A percentile compares a stretch with the other conserved stretches of the same genome.
Evolutionary conservation across 179 eudicot genomes (phyloP).

Genomic region (Heliamphora pulchella): DNA sequence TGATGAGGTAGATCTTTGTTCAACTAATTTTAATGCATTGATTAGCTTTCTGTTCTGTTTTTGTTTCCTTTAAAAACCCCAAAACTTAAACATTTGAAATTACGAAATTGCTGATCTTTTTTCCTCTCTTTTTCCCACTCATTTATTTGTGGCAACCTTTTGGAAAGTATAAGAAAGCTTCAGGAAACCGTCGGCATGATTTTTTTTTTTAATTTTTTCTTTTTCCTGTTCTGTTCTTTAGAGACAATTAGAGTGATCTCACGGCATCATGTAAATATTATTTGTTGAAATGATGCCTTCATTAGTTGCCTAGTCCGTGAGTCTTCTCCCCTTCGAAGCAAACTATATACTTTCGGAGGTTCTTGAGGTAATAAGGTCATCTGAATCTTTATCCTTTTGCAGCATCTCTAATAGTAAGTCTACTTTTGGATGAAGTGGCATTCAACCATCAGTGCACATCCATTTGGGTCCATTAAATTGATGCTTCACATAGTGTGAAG

Average conservation of each 20-base stretch:
- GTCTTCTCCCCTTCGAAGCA: not conserved
- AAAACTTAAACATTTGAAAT: too few relatives aligned
- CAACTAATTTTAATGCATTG: not conserved
- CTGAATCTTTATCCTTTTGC: not conserved
- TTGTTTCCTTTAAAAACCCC: too few relatives aligned
- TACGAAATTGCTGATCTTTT: too few relatives aligned
- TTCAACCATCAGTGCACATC: too few relatives aligned
- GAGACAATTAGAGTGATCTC: too few relatives aligned
- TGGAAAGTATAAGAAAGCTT: not conserved
- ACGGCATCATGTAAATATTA: too few relatives aligned
- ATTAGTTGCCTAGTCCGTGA: not conserved
- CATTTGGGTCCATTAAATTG: too few relatives aligned
- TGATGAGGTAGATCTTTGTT: too few relatives aligned
- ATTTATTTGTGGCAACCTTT: not conserved
- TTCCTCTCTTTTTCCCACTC: too few relatives aligned
- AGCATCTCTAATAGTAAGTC: not conserved
- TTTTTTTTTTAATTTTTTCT: not conserved
- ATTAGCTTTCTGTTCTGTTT: not conserved
- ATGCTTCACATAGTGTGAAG: too few relatives aligned
- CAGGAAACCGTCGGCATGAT: not conserved
- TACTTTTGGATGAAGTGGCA: not conserved
- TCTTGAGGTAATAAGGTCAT: not conserved
- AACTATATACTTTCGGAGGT: not conserved
- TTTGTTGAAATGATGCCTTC: not conserved
- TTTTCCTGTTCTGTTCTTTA: not conserved